These are phyloP conservation scores for Kwoniella europaea DNA, from an alignment of 768 basidiomycete species.

Conservation along the genomic window DNA sequence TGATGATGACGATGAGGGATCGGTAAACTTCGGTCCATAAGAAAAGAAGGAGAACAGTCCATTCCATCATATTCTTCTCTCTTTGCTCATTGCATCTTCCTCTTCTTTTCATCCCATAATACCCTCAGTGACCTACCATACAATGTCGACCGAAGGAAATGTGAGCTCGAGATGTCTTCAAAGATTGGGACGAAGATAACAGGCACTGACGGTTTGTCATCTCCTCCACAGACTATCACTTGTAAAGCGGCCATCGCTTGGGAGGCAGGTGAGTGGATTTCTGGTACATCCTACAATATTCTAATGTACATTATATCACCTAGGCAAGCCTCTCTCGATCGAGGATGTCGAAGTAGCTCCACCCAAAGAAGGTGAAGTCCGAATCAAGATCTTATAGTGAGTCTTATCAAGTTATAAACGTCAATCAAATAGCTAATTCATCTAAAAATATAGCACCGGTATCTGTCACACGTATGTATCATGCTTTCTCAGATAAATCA, in stretches of 20 bases:
- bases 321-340: slow-evolving; percentile 67
- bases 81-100: background rate
- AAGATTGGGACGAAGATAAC: slow-evolving; percentile 10
- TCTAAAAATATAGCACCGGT: slow-evolving; percentile 66
- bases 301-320: too few species aligned
- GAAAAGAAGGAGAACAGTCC: too few species aligned
- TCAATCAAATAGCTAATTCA: background rate
- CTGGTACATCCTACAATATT: background rate
- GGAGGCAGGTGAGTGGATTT: slow-evolving; percentile 74
- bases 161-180: slow-evolving; percentile 31
- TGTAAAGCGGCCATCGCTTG: slow-evolving; percentile 95
- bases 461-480: slow-evolving; percentile 81
- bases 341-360: slow-evolving; percentile 95
- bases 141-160: slow-evolving; percentile 80
- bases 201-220: too few species aligned
- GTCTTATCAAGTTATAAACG: slow-evolving; percentile 14
- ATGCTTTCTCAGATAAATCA: background rate
- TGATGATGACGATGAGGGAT: background rate
- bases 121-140: too few species aligned
- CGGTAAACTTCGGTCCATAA: background rate
- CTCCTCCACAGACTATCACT: slow-evolving; percentile 62
- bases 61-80: background rate
- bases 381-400: slow-evolving; percentile 81
- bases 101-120: background rate
- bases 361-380: slow-evolving; percentile 85